Conservation (phyloP, 2,329 filamentous ascomycete species). For the Exophiala viscosa region DNA sequence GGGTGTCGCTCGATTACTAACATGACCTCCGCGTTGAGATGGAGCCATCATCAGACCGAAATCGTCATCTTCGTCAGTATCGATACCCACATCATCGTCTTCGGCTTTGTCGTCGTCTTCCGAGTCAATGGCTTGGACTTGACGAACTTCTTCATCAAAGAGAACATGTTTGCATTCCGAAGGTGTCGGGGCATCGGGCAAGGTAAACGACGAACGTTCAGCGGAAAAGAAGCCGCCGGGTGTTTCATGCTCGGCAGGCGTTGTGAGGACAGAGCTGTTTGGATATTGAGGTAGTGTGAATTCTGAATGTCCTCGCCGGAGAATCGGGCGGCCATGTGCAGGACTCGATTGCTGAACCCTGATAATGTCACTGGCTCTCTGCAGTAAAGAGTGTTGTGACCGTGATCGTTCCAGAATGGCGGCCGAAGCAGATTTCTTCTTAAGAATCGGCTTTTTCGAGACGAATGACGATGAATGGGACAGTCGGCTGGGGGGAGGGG, state of each 20-base stretch:
- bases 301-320: conserved; percentile 66
- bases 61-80: conserved; percentile 61
- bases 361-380: conserved; percentile 81
- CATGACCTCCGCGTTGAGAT: conserved; percentile 50
- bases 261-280: conserved; percentile 48
- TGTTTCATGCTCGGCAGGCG: conserved; percentile 46
- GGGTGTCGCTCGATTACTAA: conserved; percentile 50
- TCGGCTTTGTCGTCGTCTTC: conserved; percentile 76
- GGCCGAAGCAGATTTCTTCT: conserved; percentile 95
- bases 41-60: conserved; percentile 79
- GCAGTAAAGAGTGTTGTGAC: conserved; percentile 81
- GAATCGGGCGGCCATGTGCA: conserved; percentile 49
- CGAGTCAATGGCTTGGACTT: conserved; percentile 88
- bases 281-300: conserved; percentile 59
- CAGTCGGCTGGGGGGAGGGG: conserved; percentile 52
- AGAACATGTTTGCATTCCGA: conserved; percentile 77
- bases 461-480: conserved; percentile 65
- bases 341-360: conserved; percentile 69
- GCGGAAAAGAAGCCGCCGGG: conserved; percentile 30
- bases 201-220: conserved; percentile 61
- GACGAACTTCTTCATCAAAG: conserved; percentile 92
- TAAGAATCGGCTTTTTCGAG: conserved; percentile 83
- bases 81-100: conserved; percentile 36
- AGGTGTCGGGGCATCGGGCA: conserved; percentile 52
- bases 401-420: conserved; percentile 87